Conservation (phyloP, 208 protist species). For the Vickermania spadyakhi region DNA sequence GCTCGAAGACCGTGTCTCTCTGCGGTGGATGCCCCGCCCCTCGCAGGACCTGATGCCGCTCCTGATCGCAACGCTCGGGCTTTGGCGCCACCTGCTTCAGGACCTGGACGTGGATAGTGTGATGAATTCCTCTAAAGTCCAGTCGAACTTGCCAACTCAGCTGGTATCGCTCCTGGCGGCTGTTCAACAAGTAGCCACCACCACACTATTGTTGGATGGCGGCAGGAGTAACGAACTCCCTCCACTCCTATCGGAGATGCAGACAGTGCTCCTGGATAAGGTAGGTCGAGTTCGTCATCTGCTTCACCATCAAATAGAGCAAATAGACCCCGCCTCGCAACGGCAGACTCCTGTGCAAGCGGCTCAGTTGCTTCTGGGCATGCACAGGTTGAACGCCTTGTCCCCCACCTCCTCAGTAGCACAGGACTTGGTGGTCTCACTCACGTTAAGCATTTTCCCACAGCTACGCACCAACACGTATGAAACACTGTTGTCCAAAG, state of each 20-base stretch:
- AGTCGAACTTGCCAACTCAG: too few species aligned
- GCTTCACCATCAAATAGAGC: not conserved
- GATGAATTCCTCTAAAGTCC: slow-evolving; percentile 6
- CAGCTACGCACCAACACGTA: slow-evolving; percentile 66
- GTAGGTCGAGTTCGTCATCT: not conserved
- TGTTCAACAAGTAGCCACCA: slow-evolving; percentile 44
- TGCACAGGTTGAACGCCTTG: slow-evolving; percentile 35
- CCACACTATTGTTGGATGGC: slow-evolving; percentile 13
- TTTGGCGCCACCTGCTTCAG: slow-evolving; percentile 34
- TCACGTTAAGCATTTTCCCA: slow-evolving; percentile 53
- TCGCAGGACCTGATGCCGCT: slow-evolving; percentile 34
- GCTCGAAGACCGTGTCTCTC: too few species aligned
- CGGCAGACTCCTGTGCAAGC: slow-evolving; percentile 13
- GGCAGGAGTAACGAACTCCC: not conserved
- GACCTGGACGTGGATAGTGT: slow-evolving; percentile 16
- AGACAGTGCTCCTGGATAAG: not conserved
- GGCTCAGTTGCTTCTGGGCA: slow-evolving; percentile 23
- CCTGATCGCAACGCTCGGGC: slow-evolving; percentile 43
- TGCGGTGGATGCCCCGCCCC: slow-evolving; percentile 66
- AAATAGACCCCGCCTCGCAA: not conserved
- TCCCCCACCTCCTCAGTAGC: slow-evolving; percentile 11
- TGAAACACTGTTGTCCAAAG: slow-evolving; percentile 27
- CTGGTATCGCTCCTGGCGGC: slow-evolving; percentile 40
- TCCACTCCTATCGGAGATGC: not conserved
- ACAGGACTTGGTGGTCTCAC: slow-evolving; percentile 15